A percentile compares a stretch with the other conserved stretches of the same genome.
phyloP scores from a whole-genome alignment of 495 filamentous ascomycete genomes.

The Tirmania nivea region DNA sequence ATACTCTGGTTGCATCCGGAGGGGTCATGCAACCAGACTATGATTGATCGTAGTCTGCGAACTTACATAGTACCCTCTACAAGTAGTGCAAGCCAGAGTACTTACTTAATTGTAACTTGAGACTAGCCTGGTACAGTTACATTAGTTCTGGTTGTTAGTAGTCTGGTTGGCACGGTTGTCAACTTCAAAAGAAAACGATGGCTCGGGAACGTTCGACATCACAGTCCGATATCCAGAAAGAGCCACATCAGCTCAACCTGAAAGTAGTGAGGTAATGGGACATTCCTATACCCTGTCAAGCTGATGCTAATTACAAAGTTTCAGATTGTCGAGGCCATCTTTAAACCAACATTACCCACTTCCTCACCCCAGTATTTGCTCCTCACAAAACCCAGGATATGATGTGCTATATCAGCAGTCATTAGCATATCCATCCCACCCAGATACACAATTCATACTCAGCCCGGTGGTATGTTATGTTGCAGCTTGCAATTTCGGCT shows the following conservation, averaged over 20 bases:
- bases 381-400: constrained; percentile 29
- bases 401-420: constrained; percentile 27
- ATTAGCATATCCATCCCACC: constrained; percentile 23
- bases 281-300: neutral
- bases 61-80: too few species aligned
- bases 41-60: too few species aligned
- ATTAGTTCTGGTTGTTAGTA: too few species aligned
- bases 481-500: too few species aligned
- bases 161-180: too few species aligned
- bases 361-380: constrained; percentile 23
- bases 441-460: constrained; percentile 34
- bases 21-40: too few species aligned
- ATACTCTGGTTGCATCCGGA: too few species aligned
- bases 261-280: constrained; percentile 29
- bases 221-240: constrained; percentile 8
- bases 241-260: constrained; percentile 18
- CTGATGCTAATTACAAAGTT: neutral
- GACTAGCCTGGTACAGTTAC: too few species aligned
- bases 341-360: constrained; percentile 29
- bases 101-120: too few species aligned
- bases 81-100: too few species aligned
- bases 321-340: constrained; percentile 23
- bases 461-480: constrained; percentile 30
- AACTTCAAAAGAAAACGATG: constrained; percentile 1
- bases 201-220: constrained; percentile 17